A percentile compares a stretch with the other conserved stretches of the same genome.
phyloP scores from a whole-genome alignment of 108 stramenopile genomes.

The Ochromonas danica region DNA sequence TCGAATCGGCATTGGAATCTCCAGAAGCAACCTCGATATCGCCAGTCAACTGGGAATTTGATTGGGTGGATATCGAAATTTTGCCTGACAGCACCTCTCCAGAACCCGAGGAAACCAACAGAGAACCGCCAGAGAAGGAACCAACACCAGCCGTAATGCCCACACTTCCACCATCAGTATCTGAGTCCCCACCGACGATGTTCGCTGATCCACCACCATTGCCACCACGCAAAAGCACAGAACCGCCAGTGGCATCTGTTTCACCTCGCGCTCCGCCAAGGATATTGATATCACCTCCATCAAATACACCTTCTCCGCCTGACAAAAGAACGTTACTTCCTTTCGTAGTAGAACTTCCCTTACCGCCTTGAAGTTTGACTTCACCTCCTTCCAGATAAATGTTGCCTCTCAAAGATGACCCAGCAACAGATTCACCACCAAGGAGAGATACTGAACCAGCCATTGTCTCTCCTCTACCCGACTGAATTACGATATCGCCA shows the following conservation, averaged over 20 bases:
- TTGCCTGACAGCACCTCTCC: too few relatives aligned
- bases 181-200: background rate
- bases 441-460: background rate
- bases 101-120: too few relatives aligned
- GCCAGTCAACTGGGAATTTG: background rate
- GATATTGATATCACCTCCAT: too few relatives aligned
- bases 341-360: too few relatives aligned
- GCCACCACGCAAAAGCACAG: too few relatives aligned
- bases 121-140: background rate
- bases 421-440: too few relatives aligned
- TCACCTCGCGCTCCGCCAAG: too few relatives aligned
- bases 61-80: too few relatives aligned
- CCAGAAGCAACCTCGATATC: background rate
- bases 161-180: background rate
- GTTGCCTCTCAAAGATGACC: background rate
- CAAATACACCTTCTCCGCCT: too few relatives aligned
- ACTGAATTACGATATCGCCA: constrained; percentile 5
- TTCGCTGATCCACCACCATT: background rate
- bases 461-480: background rate
- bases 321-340: too few relatives aligned
- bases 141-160: background rate
- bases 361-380: background rate
- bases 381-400: background rate
- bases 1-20: background rate
- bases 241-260: too few relatives aligned